A percentile compares a stretch with the other conserved stretches of the same genome.
Conservation (phyloP, 331 rosid species). For the Quercus lobata region DNA sequence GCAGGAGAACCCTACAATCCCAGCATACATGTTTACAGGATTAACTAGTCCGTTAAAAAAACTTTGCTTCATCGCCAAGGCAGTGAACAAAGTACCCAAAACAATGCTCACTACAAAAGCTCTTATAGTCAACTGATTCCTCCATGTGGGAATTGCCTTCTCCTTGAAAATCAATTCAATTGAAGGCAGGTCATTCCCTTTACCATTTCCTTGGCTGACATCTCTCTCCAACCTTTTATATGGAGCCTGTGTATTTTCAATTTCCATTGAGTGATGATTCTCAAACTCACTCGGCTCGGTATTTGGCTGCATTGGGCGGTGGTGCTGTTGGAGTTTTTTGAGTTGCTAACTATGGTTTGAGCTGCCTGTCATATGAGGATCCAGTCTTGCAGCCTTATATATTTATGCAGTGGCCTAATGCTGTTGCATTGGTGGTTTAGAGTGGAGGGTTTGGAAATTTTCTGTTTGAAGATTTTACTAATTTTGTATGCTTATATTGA, state of each 20-base stretch:
- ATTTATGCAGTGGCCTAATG: not conserved
- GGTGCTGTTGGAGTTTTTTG: not conserved
- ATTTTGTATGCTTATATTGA: not conserved
- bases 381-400: not conserved
- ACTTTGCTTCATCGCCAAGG: not conserved
- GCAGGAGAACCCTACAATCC: not conserved
- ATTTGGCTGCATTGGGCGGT: not conserved
- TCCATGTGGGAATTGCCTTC: not conserved
- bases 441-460: not conserved
- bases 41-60: not conserved
- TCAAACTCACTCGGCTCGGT: not conserved
- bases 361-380: not conserved
- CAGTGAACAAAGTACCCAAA: not conserved
- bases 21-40: not conserved
- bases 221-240: not conserved
- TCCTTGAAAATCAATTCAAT: not conserved
- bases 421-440: not conserved
- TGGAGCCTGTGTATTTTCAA: not conserved
- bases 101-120: not conserved
- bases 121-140: not conserved
- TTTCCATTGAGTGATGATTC: not conserved
- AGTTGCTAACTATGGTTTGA: not conserved
- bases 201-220: not conserved
- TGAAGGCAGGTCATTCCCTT: not conserved
- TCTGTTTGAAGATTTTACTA: not conserved